These are phyloP conservation scores for Bretziella fagacearum DNA, from an alignment of 2,329 filamentous ascomycete genomes.

Conservation along the genomic window DNA sequence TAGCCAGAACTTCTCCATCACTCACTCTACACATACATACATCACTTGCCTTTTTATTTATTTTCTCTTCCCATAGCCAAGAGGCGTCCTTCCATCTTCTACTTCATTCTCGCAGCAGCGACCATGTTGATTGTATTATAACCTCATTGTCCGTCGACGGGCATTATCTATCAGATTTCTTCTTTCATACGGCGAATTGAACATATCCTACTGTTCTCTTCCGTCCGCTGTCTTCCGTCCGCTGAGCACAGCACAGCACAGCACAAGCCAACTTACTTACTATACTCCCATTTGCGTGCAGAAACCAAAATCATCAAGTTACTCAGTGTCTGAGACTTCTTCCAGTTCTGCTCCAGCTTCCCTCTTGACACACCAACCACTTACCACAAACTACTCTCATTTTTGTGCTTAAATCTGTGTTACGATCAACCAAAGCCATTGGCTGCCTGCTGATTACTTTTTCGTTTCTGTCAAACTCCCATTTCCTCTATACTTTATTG, in stretches of 20 bases:
- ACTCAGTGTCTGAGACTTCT: neutral
- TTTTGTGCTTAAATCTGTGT: neutral
- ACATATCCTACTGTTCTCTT: conserved; percentile 6
- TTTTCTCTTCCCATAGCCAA: neutral
- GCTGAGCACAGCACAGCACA: too few species aligned
- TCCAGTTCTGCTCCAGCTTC: neutral
- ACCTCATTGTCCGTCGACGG: conserved; percentile 12
- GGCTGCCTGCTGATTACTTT: neutral
- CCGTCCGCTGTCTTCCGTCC: too few species aligned
- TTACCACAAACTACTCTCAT: neutral
- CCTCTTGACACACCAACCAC: neutral
- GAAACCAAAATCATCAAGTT: neutral
- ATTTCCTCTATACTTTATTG: neutral
- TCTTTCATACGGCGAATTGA: neutral
- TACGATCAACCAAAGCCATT: neutral
- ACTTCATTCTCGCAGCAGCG: conserved; percentile 8
- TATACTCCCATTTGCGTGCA: too few species aligned
- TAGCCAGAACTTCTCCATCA: too few species aligned
- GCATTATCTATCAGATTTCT: conserved; percentile 6
- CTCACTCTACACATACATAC: too few species aligned
- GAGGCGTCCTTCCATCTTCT: conserved; percentile 8
- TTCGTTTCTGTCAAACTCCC: neutral
- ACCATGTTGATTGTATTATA: conserved; percentile 14
- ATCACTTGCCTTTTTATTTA: neutral
- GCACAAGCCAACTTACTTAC: too few species aligned